A percentile compares a stretch with the other conserved stretches of the same genome.
Conservation (phyloP, 1,139 yeast species). For the Pichia sp. region DNA sequence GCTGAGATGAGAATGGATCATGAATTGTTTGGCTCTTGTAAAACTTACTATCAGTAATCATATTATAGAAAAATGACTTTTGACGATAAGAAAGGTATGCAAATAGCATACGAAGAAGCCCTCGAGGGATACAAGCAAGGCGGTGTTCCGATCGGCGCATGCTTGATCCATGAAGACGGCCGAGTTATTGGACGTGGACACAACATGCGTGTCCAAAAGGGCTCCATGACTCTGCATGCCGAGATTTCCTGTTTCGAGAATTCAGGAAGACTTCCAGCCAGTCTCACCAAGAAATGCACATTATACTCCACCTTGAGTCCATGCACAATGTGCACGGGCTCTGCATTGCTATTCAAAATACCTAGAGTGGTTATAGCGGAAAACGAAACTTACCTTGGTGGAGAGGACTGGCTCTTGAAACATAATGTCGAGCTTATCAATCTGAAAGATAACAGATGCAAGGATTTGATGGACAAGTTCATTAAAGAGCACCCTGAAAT, state of each 20-base stretch:
- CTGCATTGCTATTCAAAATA: conserved; percentile 82
- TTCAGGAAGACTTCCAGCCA: conserved; percentile 79
- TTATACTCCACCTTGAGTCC: conserved; percentile 92
- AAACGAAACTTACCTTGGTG: conserved; percentile 72
- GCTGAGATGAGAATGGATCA: too few relatives aligned
- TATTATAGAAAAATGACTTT: conserved; percentile 38
- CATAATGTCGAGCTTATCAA: conserved; percentile 76
- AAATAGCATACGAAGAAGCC: conserved; percentile 73
- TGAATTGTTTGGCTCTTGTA: too few relatives aligned
- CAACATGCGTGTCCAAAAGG: conserved; percentile 79
- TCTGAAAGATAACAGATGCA: conserved; percentile 63
- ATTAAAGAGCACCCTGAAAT: conserved; percentile 72
- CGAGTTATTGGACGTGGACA: conserved; percentile 81
- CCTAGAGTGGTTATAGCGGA: conserved; percentile 87
- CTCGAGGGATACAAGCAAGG: conserved; percentile 63
- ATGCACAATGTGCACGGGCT: conserved; percentile 93
- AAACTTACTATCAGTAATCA: too few relatives aligned
- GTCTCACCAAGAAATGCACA: conserved; percentile 63
- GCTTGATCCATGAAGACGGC: conserved; percentile 72
- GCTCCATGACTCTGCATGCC: conserved; percentile 80
- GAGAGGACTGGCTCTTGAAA: conserved; percentile 61
- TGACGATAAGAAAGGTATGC: conserved; percentile 63
- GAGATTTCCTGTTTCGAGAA: conserved; percentile 85
- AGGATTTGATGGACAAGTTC: conserved; percentile 68
- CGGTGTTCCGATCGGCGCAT: conserved; percentile 80